A percentile compares a stretch with the other conserved stretches of the same genome.
phyloP scores from a whole-genome alignment of 352 stramenopile species.

The Globisporangium emineosum region DNA sequence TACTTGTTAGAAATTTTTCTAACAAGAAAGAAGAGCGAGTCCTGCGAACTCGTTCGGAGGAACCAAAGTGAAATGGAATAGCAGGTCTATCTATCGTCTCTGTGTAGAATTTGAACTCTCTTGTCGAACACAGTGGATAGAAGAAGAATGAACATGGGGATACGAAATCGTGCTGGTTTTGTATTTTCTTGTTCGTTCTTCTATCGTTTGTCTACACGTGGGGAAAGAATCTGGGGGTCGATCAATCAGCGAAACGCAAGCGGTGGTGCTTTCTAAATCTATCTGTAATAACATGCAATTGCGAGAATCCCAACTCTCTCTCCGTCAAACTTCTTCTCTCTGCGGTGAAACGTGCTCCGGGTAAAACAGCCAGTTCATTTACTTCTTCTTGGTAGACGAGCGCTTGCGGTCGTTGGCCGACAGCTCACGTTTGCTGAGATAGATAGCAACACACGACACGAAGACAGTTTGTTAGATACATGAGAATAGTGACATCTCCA shows the following conservation, averaged over 20 bases:
- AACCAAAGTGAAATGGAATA: too few relatives aligned
- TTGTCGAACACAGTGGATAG: too few relatives aligned
- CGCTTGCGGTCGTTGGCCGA: slow-evolving; percentile 62
- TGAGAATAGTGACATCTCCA: neutral
- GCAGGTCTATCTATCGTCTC: too few relatives aligned
- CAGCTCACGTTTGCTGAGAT: slow-evolving; percentile 60
- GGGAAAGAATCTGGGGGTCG: neutral
- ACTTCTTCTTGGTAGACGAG: slow-evolving; percentile 52
- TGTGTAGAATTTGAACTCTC: too few relatives aligned
- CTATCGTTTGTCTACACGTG: neutral
- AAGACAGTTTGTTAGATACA: neutral
- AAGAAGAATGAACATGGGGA: too few relatives aligned
- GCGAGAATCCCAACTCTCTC: slow-evolving; percentile 1
- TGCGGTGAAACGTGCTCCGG: neutral
- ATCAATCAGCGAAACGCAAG: slow-evolving; percentile 3
- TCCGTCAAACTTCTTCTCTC: neutral
- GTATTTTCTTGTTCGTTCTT: neutral
- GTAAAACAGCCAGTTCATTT: slow-evolving; percentile 11
- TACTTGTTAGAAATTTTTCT: too few relatives aligned
- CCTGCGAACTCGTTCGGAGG: too few relatives aligned
- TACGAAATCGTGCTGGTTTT: neutral
- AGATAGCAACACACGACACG: neutral
- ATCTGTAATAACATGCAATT: slow-evolving; percentile 14
- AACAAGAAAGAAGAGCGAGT: too few relatives aligned
- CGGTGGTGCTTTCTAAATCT: slow-evolving; percentile 5